A percentile compares a stretch with the other conserved stretches of the same genome.
These are phyloP conservation scores for Gymnopilus dilepis DNA, from an alignment of 768 basidiomycete species.

Conservation along the genomic window DNA sequence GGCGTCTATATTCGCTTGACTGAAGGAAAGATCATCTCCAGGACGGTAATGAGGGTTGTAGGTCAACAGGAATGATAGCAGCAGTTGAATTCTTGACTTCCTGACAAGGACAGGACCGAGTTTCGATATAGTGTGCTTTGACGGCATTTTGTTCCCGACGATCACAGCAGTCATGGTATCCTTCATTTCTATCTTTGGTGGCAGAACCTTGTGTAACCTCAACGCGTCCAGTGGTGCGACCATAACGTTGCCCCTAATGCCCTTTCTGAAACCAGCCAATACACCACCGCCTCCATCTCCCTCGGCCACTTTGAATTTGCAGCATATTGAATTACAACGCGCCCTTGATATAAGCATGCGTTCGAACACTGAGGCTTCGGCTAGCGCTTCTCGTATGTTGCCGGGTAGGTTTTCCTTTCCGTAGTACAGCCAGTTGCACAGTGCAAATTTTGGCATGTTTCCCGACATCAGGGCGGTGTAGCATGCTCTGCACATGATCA, in stretches of 20 bases:
- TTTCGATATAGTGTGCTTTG: not conserved
- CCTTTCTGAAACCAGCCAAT: not conserved
- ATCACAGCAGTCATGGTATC: not conserved
- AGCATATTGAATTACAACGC: not conserved
- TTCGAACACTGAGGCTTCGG: not conserved
- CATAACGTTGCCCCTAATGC: not conserved
- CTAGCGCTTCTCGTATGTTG: not conserved
- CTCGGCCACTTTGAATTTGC: not conserved
- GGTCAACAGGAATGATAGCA: not conserved
- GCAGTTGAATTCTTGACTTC: not conserved
- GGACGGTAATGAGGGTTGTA: not conserved
- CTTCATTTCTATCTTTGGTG: not conserved
- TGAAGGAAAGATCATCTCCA: not conserved
- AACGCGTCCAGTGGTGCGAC: not conserved
- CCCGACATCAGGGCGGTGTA: not conserved
- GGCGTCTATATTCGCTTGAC: not conserved
- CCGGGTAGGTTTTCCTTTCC: not conserved
- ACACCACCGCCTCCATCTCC: not conserved
- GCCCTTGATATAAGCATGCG: not conserved
- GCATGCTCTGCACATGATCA: not conserved
- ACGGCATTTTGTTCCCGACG: not conserved
- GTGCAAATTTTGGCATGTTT: not conserved
- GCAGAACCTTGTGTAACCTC: not conserved
- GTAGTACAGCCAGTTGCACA: constrained; percentile 10
- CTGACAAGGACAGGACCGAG: not conserved